These are phyloP conservation scores for Carex sylvatica DNA, from an alignment of 202 grass and related monocot genomes.

Conservation along the genomic window DNA sequence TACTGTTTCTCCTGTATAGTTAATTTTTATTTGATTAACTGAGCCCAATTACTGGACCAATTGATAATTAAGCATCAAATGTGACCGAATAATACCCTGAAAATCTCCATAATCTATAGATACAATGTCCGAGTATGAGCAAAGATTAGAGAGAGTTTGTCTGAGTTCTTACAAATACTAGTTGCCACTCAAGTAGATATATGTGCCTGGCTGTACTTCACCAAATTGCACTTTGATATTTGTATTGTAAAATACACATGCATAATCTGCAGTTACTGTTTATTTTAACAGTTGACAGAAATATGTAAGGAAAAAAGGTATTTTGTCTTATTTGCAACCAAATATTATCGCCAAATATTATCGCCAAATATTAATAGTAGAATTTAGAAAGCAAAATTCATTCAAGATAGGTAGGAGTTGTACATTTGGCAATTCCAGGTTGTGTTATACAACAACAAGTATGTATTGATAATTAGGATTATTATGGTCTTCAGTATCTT, in stretches of 20 bases:
- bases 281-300: background rate
- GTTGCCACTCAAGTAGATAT: background rate
- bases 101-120: background rate
- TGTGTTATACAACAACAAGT: background rate
- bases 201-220: background rate
- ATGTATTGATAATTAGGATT: background rate
- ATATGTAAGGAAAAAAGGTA: background rate
- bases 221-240: background rate
- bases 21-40: slow-evolving; percentile 15
- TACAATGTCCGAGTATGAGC: background rate
- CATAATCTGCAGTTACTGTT: background rate
- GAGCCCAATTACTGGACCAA: background rate
- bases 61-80: background rate
- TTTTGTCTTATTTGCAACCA: background rate
- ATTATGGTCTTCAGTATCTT: slow-evolving; percentile 1
- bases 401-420: background rate
- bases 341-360: background rate
- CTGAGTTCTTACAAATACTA: background rate
- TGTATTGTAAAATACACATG: background rate
- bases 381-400: background rate
- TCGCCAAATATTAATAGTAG: background rate
- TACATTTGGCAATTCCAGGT: background rate
- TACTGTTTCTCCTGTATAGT: slow-evolving; percentile 12
- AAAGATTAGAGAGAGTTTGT: background rate
- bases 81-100: background rate